Conservation (phyloP, 2,329 filamentous ascomycete species). For the Aspergillus aculeatinus region DNA sequence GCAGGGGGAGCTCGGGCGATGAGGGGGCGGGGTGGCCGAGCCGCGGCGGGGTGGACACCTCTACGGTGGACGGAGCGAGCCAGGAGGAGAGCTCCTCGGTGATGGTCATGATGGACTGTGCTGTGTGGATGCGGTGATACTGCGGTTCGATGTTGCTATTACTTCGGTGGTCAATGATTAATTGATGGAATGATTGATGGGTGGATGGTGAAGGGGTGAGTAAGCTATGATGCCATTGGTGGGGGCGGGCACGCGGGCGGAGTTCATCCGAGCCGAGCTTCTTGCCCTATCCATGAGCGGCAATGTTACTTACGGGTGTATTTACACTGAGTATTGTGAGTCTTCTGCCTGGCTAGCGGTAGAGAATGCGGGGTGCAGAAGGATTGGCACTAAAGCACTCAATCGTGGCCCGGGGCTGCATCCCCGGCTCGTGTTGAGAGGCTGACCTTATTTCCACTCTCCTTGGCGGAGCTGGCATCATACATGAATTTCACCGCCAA, state of each 20-base stretch:
- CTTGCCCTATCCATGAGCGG: too few relatives aligned
- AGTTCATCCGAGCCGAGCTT: too few relatives aligned
- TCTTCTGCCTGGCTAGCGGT: too few relatives aligned
- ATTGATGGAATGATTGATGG: too few relatives aligned
- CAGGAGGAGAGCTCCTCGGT: constrained; percentile 3
- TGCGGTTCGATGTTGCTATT: too few relatives aligned
- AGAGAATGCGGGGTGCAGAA: background rate
- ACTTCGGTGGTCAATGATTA: too few relatives aligned
- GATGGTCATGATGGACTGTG: background rate
- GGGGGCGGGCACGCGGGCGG: too few relatives aligned
- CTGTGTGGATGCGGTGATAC: background rate
- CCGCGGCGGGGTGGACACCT: background rate
- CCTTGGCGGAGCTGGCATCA: background rate
- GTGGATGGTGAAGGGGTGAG: too few relatives aligned
- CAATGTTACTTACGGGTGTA: too few relatives aligned
- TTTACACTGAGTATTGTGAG: too few relatives aligned
- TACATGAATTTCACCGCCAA: too few relatives aligned
- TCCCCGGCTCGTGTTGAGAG: background rate
- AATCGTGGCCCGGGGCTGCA: background rate
- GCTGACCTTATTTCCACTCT: background rate
- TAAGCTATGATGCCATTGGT: too few relatives aligned
- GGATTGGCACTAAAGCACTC: background rate
- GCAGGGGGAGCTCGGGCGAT: background rate
- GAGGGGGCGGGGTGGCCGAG: background rate
- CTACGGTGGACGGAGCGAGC: background rate